Conservation (phyloP, 2,329 filamentous ascomycete species). For the Paradendryphiella salina region DNA sequence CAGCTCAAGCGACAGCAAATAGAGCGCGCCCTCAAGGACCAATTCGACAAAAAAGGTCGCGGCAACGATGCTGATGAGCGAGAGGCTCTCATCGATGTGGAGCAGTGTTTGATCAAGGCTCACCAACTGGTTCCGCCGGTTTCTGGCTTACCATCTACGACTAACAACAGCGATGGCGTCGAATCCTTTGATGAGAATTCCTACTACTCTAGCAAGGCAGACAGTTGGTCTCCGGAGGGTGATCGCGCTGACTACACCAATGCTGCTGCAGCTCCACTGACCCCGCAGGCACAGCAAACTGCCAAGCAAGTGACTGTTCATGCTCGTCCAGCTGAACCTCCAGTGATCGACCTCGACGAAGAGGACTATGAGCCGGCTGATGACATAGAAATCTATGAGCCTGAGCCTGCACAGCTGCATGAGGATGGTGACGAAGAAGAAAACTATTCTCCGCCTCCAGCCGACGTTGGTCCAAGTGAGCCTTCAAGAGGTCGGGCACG, state of each 20-base stretch:
- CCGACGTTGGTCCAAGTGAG: conserved; percentile 41
- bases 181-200: conserved; percentile 92
- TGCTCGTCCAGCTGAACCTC: conserved; percentile 20
- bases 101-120: conserved; percentile 58
- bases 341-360: conserved; percentile 45
- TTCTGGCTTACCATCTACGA: conserved; percentile 58
- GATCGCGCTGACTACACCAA: conserved; percentile 35
- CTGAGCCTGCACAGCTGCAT: conserved; percentile 32
- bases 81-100: conserved; percentile 49
- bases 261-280: conserved; percentile 40
- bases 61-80: conserved; percentile 57
- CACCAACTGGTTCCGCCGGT: conserved; percentile 72
- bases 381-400: conserved; percentile 47
- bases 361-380: conserved; percentile 46
- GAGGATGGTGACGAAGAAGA: conserved; percentile 46
- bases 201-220: conserved; percentile 89
- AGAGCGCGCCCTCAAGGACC: conserved; percentile 75
- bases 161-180: conserved; percentile 67
- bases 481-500: conserved; percentile 32
- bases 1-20: conserved; percentile 78
- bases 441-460: conserved; percentile 53
- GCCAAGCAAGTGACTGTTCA: conserved; percentile 24
- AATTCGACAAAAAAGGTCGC: conserved; percentile 65
- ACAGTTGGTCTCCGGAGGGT: conserved; percentile 69
- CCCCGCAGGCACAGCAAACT: conserved; percentile 31